Evolutionary conservation across 2,329 filamentous ascomycete genomes (phyloP).

Genomic region (Magnaporthiopsis incrustans): DNA sequence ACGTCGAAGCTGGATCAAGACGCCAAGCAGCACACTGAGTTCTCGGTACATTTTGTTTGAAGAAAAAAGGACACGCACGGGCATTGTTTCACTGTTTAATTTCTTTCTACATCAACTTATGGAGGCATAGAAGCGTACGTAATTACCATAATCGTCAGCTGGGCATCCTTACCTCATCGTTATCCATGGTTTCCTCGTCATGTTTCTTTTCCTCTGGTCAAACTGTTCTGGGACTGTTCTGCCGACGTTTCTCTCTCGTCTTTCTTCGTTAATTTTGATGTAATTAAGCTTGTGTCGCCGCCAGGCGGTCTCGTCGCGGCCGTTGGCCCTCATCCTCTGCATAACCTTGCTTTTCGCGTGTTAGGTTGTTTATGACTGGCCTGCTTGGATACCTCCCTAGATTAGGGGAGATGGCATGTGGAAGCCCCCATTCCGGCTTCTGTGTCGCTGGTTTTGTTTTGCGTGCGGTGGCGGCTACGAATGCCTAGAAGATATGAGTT

Average conservation of each 20-base stretch:
- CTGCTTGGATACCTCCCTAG: not conserved
- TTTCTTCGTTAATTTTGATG: not conserved
- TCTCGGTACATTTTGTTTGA: constrained; percentile 7
- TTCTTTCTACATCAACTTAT: not conserved
- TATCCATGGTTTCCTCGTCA: not conserved
- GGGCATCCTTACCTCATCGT: not conserved
- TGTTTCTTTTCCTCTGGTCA: not conserved
- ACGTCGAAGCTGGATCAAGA: not conserved
- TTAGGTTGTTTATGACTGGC: not conserved
- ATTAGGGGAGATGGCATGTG: not conserved
- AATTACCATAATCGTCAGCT: not conserved
- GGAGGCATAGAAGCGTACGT: not conserved
- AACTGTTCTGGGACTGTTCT: not conserved
- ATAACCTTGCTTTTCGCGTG: not conserved
- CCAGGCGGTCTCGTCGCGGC: not conserved
- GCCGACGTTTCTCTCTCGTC: not conserved
- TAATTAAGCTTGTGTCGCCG: not conserved
- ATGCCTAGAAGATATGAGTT: not conserved
- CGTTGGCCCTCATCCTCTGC: not conserved
- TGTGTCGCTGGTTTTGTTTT: not conserved
- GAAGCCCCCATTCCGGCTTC: not conserved
- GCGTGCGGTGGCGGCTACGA: not conserved
- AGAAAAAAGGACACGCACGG: not conserved
- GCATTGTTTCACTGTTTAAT: constrained; percentile 3
- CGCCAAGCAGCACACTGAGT: not conserved